A percentile compares a stretch with the other conserved stretches of the same genome.
Evolutionary conservation across 2,329 filamentous ascomycete species (phyloP).

Genomic region (Pseudogymnoascus sp.): DNA sequence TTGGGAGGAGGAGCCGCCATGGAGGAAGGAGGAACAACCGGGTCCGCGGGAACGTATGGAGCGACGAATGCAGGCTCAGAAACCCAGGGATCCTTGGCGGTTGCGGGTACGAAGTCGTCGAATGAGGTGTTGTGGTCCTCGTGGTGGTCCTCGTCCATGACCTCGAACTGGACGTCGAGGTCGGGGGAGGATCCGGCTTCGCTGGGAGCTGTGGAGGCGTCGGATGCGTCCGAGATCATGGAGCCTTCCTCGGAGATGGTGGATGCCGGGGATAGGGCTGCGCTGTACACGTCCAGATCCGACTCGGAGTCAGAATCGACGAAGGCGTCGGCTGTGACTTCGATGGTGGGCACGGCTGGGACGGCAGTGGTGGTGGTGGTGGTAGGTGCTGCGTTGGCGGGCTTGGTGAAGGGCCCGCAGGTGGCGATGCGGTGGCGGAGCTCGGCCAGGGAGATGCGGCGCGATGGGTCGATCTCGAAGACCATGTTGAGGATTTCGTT

Average conservation of each 20-base stretch:
- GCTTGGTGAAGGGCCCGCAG: constrained; percentile 40
- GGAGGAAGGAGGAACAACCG: constrained; percentile 21
- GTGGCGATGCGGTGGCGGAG: constrained; percentile 68
- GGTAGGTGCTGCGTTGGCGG: not conserved
- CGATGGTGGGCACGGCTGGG: constrained; percentile 16
- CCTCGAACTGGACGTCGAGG: constrained; percentile 15
- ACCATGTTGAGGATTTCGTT: constrained; percentile 81
- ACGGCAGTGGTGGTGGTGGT: constrained; percentile 10
- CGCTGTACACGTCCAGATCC: constrained; percentile 38
- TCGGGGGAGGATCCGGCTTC: constrained; percentile 18
- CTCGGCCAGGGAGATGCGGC: constrained; percentile 74
- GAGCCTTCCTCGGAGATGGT: constrained; percentile 49
- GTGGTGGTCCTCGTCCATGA: constrained; percentile 9
- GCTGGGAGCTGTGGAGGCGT: constrained; percentile 22
- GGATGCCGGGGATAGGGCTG: constrained; percentile 43
- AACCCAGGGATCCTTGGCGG: not conserved
- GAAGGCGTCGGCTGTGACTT: constrained; percentile 9
- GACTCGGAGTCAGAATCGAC: constrained; percentile 19
- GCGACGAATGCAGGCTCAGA: constrained; percentile 12
- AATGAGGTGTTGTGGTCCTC: not conserved
- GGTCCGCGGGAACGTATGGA: constrained; percentile 13
- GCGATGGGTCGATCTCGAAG: constrained; percentile 77
- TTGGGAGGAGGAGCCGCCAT: constrained; percentile 14
- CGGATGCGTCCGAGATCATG: constrained; percentile 36
- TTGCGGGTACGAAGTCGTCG: constrained; percentile 9